These are phyloP conservation scores for Speleostelium caveatum DNA, from an alignment of 78 protist genomes.

Conservation along the genomic window DNA sequence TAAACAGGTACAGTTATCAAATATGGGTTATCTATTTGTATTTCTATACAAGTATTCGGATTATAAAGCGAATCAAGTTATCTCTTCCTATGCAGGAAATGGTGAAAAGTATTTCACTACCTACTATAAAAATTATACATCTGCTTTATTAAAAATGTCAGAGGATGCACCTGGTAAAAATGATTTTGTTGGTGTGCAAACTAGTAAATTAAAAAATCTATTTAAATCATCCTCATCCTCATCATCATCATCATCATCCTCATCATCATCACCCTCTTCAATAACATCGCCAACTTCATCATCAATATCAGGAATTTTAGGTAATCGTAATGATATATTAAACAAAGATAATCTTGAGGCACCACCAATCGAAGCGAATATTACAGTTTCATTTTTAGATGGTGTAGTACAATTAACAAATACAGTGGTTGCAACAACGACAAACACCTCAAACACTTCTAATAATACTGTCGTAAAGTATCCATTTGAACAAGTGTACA, in stretches of 20 bases:
- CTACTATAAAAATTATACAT: conserved; percentile 24
- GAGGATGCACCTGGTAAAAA: conserved; percentile 27
- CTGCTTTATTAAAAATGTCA: conserved; percentile 23
- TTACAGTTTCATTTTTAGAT: conserved; percentile 21
- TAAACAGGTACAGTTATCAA: conserved; percentile 11
- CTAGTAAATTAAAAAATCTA: conserved; percentile 24
- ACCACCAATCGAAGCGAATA: conserved; percentile 49
- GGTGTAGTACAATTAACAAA: conserved; percentile 2
- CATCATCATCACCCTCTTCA: too few species aligned
- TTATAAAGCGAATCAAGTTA: conserved; percentile 36
- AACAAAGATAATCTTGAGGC: conserved; percentile 2
- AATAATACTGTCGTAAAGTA: conserved; percentile 13
- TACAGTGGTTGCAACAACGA: background rate
- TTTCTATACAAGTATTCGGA: conserved; percentile 50
- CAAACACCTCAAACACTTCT: background rate
- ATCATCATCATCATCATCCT: background rate
- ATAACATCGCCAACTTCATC: background rate
- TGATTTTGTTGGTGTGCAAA: conserved; percentile 8
- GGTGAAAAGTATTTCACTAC: conserved; percentile 36
- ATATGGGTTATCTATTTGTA: conserved; percentile 55
- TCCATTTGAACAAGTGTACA: conserved; percentile 63
- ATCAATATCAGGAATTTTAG: conserved; percentile 5
- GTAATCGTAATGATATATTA: conserved; percentile 10
- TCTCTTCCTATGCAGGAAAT: conserved; percentile 37
- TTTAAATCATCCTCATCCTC: background rate